Evolutionary conservation across 176 grass and related monocot genomes (phyloP).

Genomic region (Aegilops sharonensis): DNA sequence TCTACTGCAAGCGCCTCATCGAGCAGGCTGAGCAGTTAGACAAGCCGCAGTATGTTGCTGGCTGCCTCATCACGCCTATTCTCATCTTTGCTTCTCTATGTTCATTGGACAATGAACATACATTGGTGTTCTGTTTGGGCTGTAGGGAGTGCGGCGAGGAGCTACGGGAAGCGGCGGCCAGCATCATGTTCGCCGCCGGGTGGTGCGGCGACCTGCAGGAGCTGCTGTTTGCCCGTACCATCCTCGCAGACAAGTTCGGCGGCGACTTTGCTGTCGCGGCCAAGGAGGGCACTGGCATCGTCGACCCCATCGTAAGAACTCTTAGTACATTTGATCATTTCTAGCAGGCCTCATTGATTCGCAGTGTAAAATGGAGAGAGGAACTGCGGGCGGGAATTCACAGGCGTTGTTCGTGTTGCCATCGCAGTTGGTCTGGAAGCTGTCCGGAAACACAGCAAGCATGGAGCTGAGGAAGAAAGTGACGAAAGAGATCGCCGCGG

Average conservation of each 20-base stretch:
- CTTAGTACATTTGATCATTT: not conserved
- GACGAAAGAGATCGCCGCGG: conserved; percentile 24
- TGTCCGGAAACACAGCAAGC: conserved; percentile 21
- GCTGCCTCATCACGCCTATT: not conserved
- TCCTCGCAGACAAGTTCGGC: conserved; percentile 49
- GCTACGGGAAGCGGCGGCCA: conserved; percentile 27
- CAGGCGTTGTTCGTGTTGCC: not conserved
- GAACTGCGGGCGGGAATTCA: not conserved
- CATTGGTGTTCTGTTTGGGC: not conserved
- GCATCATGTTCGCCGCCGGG: conserved; percentile 40
- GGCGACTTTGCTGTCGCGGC: not conserved
- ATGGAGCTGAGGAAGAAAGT: conserved; percentile 46
- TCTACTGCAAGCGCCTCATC: conserved; percentile 44
- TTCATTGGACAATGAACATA: not conserved
- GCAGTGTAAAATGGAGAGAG: not conserved
- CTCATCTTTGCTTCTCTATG: not conserved
- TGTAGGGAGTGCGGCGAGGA: conserved; percentile 36
- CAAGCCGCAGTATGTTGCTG: conserved; percentile 12
- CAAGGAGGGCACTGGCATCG: conserved; percentile 21
- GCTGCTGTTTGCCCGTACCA: conserved; percentile 28
- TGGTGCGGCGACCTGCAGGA: conserved; percentile 44
- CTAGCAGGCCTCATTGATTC: not conserved
- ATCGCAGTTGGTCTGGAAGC: conserved; percentile 48
- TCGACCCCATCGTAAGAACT: conserved; percentile 30
- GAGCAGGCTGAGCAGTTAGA: conserved; percentile 23